Evolutionary conservation across 2,329 filamentous ascomycete species (phyloP), one percentile per base, ranked within the genome.

Genomic region (Talaromyces pinophilus): DNA sequence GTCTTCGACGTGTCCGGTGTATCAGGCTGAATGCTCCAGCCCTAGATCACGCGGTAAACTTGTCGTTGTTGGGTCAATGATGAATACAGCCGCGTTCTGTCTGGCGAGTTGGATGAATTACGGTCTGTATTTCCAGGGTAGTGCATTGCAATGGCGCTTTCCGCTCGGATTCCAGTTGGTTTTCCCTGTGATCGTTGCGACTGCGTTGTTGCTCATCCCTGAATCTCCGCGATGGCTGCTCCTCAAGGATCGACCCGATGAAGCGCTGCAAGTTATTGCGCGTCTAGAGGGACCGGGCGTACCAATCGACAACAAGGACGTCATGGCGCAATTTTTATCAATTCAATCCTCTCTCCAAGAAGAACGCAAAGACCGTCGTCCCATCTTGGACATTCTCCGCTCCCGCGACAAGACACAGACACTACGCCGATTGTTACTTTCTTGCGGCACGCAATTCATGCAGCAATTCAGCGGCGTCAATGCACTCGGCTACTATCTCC

Each of bases 81-180:
- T 28, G 13, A 52, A 52, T 5, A 52, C 48, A 10, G 48, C 48
- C 22, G 48, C 48, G 15, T 52, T 52, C 13, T 52, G 48, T 52
- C 48, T 52, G 25, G 48, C 48, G 15, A 52, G 48, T 30, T 52
- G 48, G 48, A 52, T 52, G 48, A 52, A 52, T 8, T 52, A 52
- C 2, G 48, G 48, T 17, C 22, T 52, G 2, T 52, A 52, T 28
- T 52, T 52, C 6, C 48, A 52, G 48, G 48, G 48, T 10, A 52
- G 48, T 22, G 52, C 52, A 5, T 35, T 55, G 17, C 52, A 80
- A 44, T 52, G 48, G 48, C 48, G 48, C 11, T 52, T 52, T 5
- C 48, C 48, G 48, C 48, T 52, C 0, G 48, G 22, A 4, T 52
- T 52, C 3, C 48, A 52, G 13, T 52, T 52, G 11, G 28, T 52